These are phyloP conservation scores for Dendrocalamus sinicus DNA, from an alignment of 176 grass and related monocot species.

Conservation along the genomic window DNA sequence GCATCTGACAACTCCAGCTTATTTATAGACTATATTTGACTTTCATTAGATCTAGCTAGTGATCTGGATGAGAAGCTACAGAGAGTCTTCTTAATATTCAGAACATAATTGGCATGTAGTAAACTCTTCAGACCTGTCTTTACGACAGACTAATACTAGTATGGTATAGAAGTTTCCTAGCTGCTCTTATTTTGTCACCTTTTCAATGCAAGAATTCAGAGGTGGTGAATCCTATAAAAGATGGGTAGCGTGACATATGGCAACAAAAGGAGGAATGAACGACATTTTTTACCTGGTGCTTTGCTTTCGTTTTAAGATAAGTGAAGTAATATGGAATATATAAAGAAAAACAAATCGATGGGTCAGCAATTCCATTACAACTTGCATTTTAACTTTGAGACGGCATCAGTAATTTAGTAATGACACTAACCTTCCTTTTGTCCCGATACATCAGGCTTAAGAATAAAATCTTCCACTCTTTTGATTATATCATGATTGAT, in stretches of 20 bases:
- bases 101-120: conserved; percentile 6
- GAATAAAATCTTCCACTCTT: conserved; percentile 45
- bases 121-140: neutral
- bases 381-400: conserved; percentile 44
- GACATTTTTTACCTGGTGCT: conserved; percentile 25
- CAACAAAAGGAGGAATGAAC: conserved; percentile 23
- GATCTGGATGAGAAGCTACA: neutral
- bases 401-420: conserved; percentile 14
- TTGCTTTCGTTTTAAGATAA: conserved; percentile 42
- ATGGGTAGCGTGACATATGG: conserved; percentile 38
- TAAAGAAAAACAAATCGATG: neutral
- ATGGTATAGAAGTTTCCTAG: neutral
- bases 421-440: conserved; percentile 5
- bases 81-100: neutral
- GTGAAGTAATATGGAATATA: conserved; percentile 15
- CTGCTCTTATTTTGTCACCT: neutral
- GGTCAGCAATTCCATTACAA: neutral
- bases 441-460: neutral
- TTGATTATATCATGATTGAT: conserved; percentile 22
- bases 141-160: neutral
- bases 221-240: conserved; percentile 19
- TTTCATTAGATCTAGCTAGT: conserved; percentile 13
- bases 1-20: neutral
- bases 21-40: conserved; percentile 12
- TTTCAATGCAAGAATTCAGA: conserved; percentile 16